Base-by-base conservation (phyloP, 2,329 filamentous ascomycete species). In the Venturia carpophila region DNA sequence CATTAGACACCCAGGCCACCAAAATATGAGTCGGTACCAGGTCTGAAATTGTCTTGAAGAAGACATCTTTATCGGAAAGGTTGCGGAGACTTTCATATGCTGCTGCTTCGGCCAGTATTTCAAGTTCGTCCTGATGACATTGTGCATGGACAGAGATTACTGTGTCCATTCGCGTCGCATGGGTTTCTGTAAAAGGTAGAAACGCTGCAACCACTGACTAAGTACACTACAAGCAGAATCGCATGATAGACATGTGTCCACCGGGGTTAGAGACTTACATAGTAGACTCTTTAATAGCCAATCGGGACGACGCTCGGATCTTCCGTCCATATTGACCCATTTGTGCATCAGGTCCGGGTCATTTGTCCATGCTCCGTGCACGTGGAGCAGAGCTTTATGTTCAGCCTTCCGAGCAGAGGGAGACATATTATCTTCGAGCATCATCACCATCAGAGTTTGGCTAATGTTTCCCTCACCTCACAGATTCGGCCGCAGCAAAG, bases 291-390 rank as follows among this genome's bases (percentile, higher is more conserved):
- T 5, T 7, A 2, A 1, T 15, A 19, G 9, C 52, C 52, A 58
- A 58, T 58, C 52, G 52, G 52, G 52, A 34, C 7, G 17, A 9
- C 10, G 7, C 52, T 58, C 52, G 52, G 52, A 58, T 58, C n/a
- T 37, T 21, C 52, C 52, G 52, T n/a, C 11, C 27, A 15, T 10
- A 6, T 11, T 11, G 27, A 13, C n/a, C 52, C 52, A 56, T 27
- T 34, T 34, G 27, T 37, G 3, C 27, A 37, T 5, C 27, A 9
- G 27, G 27, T 37, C 27, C 27, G 27, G 24, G 27, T 3, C 27
- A 19, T n/a, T 6, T 7, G 5, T 19, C 19, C n/a, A 39, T 19
- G 13, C 52, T 56, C 30, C 27, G 52, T 52, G 47, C 11, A 52
- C 24, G 10, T 27, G 47, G 47, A 21, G 17, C 3, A 52, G 10